phyloP scores from a whole-genome alignment of 495 filamentous ascomycete genomes.

The Neurospora sp. region DNA sequence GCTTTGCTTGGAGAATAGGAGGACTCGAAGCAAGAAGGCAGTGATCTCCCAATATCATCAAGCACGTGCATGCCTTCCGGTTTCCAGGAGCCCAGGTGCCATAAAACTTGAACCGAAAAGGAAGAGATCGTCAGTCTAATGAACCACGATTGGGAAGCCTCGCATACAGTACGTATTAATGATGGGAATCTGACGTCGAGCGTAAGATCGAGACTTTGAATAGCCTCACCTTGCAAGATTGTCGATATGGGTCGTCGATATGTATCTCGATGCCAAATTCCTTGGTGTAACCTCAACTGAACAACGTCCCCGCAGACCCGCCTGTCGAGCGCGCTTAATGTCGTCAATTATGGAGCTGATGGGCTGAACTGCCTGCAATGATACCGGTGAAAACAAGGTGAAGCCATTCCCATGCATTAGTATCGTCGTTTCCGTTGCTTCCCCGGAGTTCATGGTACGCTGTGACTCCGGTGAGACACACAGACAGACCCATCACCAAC shows the following conservation, averaged over 20 bases:
- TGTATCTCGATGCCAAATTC: background rate
- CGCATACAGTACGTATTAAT: background rate
- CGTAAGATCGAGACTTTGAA: background rate
- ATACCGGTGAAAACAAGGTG: background rate
- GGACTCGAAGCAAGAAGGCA: too few relatives aligned
- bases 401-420: background rate
- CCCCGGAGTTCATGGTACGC: background rate
- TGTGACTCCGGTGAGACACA: background rate
- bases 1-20: too few relatives aligned
- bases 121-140: background rate
- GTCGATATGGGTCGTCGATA: too few relatives aligned
- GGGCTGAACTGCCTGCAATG: background rate
- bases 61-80: background rate
- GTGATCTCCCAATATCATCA: background rate
- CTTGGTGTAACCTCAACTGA: background rate
- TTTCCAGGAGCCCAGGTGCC: background rate
- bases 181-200: background rate
- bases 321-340: background rate
- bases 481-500: background rate
- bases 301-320: background rate
- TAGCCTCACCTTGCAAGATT: background rate
- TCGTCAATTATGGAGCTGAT: background rate
- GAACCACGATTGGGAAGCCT: background rate
- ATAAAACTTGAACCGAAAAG: background rate
- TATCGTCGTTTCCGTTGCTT: background rate